Evolutionary conservation across 495 filamentous ascomycete species (phyloP).

Genomic region (Clavariopsis aquatica): DNA sequence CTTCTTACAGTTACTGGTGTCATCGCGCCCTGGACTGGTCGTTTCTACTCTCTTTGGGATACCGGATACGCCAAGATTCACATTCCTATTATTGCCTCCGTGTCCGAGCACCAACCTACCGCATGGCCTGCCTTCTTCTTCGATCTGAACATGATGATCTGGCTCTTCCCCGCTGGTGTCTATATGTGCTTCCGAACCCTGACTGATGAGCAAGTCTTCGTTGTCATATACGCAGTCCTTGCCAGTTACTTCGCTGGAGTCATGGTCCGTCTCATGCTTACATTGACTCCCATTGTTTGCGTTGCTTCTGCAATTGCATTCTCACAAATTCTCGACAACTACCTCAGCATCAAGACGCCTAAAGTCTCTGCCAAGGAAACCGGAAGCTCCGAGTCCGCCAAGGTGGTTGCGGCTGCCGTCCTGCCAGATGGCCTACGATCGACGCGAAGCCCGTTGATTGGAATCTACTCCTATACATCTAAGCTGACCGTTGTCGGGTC

Average conservation of each 20-base stretch:
- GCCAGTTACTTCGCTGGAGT: constrained; percentile 98
- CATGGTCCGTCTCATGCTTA: constrained; percentile 99
- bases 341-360: constrained; percentile 61
- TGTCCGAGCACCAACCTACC: constrained; percentile 98
- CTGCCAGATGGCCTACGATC: constrained; percentile 61
- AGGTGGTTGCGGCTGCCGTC: constrained; percentile 43
- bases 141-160: constrained; percentile 96
- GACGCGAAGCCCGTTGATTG: constrained; percentile 70
- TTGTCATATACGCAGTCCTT: constrained; percentile 93
- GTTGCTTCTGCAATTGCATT: constrained; percentile 87
- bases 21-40: constrained; percentile 97
- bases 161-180: constrained; percentile 97
- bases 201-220: constrained; percentile 95
- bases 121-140: constrained; percentile 99
- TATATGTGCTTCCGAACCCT: constrained; percentile 96
- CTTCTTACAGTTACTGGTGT: constrained; percentile 81
- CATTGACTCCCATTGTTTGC: constrained; percentile 93
- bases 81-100: constrained; percentile 98
- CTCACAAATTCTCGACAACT: constrained; percentile 88
- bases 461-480: constrained; percentile 78
- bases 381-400: constrained; percentile 48
- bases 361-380: constrained; percentile 53
- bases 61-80: constrained; percentile 99
- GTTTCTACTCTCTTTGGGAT: constrained; percentile 99
- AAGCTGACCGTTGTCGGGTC: constrained; percentile 72